These are phyloP conservation scores for Cercospora beticola DNA, from an alignment of 2,329 filamentous ascomycete genomes.

Conservation along the genomic window DNA sequence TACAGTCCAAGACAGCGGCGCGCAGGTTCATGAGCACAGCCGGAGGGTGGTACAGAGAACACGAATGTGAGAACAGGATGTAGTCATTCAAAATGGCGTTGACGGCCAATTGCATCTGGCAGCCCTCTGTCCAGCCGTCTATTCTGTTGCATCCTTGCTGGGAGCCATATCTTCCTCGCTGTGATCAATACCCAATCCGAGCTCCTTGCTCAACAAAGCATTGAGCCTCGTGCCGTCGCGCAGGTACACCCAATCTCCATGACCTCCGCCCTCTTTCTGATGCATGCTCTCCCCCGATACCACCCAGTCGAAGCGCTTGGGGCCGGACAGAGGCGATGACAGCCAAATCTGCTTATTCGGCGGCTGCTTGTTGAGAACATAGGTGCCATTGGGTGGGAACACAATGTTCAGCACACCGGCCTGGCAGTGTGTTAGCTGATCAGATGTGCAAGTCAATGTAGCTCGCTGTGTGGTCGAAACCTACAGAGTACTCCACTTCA, in stretches of 20 bases:
- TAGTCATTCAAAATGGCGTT: neutral
- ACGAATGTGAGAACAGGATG: neutral
- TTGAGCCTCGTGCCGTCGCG: constrained; percentile 77
- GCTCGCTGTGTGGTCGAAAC: constrained; percentile 37
- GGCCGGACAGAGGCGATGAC: constrained; percentile 83
- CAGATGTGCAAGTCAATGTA: neutral
- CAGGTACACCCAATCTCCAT: constrained; percentile 82
- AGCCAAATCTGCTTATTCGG: constrained; percentile 98
- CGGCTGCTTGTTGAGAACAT: constrained; percentile 97
- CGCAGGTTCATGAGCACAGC: neutral
- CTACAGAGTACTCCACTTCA: constrained; percentile 86
- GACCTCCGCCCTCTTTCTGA: constrained; percentile 73
- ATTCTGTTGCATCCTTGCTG: constrained; percentile 34
- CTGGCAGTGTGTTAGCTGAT: constrained; percentile 47
- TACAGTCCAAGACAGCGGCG: neutral
- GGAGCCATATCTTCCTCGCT: constrained; percentile 32
- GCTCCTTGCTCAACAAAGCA: constrained; percentile 71
- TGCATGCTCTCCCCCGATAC: constrained; percentile 68
- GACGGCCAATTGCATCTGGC: neutral
- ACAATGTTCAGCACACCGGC: constrained; percentile 80
- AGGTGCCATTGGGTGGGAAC: constrained; percentile 70
- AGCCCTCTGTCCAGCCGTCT: neutral
- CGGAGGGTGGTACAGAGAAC: neutral
- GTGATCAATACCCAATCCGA: constrained; percentile 62
- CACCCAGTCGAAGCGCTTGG: constrained; percentile 93